Base-by-base conservation (phyloP, 2,329 filamentous ascomycete species). In the Venturia oleaginea region DNA sequence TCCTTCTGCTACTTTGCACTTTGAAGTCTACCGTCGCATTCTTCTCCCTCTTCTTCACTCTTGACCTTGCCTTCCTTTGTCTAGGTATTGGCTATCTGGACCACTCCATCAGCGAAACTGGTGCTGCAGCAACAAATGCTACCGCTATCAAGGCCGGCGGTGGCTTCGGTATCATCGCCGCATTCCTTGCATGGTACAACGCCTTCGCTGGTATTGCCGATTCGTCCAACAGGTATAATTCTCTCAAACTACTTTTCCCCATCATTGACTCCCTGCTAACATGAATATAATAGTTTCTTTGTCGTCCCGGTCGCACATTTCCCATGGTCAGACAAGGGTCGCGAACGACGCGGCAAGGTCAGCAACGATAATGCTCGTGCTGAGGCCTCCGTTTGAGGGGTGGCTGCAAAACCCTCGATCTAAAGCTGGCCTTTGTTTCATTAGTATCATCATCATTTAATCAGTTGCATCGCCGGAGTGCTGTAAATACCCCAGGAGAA, bases 281-380 rank as follows among this genome's bases (percentile, higher is more conserved):
- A 15, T 30, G 4, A 15, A 30, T 24, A 8, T 51, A 37, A 24
- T 64, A 94, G 91, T 81, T 96, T 96, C 86, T 94, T 96, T 82
- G 83, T 94, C 76, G 86, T 96, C 67, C 93, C 92, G 62, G 92
- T 97, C 68, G 87, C 89, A 71, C 92, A 96, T 82, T 95, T 97
- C 83, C 93, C 92, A 63, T 97, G 93, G 93, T 93, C 90, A 43
- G 88, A 89, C 71, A 89, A 88, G 78, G 89, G 85, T 63, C 84
- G 83, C 67, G 82, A 86, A 75, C 75, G 74, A 66, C 83, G 86
- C 67, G 74, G 66, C 38, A 76, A 76, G 70, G 74, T 76, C 57
- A 73, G 79, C 73, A 80, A 80, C 75, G 71, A 69, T 61, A 71
- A 69, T 38, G 73, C 71, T 34, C 74, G 75, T 62, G 70, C 68